Evolutionary conservation across 2,329 filamentous ascomycete species (phyloP).

Genomic region (Pezicula rhizophila): DNA sequence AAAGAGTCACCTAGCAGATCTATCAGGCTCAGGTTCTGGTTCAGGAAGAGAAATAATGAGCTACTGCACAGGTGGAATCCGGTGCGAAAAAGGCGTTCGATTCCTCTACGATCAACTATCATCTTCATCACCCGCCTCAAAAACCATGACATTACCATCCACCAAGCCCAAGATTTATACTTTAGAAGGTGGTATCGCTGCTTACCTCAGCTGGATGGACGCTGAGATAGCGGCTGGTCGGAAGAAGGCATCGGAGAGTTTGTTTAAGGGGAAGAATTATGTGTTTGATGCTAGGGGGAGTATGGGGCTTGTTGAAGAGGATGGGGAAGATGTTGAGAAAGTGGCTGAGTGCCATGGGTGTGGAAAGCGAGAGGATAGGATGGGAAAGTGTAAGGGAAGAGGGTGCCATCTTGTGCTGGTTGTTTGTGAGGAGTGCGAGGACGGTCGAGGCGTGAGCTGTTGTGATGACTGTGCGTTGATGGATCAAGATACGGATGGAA

Average conservation of each 20-base stretch:
- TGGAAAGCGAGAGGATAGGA: constrained; percentile 13
- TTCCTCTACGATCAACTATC: constrained; percentile 21
- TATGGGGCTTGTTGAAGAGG: constrained; percentile 14
- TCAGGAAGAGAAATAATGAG: constrained; percentile 20
- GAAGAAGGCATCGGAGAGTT: constrained; percentile 18
- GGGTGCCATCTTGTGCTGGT: constrained; percentile 27
- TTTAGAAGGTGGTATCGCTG: constrained; percentile 26
- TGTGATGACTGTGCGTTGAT: constrained; percentile 21
- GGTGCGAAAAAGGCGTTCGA: constrained; percentile 27
- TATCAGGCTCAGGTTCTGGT: neutral
- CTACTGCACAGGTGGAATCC: constrained; percentile 28
- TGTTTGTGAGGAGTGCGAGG: constrained; percentile 22
- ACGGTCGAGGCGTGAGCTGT: constrained; percentile 17
- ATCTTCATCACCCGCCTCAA: constrained; percentile 16
- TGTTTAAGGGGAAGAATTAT: constrained; percentile 27
- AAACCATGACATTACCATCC: constrained; percentile 9
- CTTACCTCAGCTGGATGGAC: constrained; percentile 29
- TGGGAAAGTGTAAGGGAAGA: constrained; percentile 25
- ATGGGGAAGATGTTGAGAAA: constrained; percentile 6
- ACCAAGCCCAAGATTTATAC: constrained; percentile 17
- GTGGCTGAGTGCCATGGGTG: constrained; percentile 26
- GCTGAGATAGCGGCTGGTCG: constrained; percentile 22
- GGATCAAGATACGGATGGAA: constrained; percentile 3
- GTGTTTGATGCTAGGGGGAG: constrained; percentile 29
- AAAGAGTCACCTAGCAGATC: constrained; percentile 13